Percentiles rank a stretch among this genome's conserved stretches.
Conservation (phyloP, 2,329 filamentous ascomycete species). For the Lachnellula arida region DNA sequence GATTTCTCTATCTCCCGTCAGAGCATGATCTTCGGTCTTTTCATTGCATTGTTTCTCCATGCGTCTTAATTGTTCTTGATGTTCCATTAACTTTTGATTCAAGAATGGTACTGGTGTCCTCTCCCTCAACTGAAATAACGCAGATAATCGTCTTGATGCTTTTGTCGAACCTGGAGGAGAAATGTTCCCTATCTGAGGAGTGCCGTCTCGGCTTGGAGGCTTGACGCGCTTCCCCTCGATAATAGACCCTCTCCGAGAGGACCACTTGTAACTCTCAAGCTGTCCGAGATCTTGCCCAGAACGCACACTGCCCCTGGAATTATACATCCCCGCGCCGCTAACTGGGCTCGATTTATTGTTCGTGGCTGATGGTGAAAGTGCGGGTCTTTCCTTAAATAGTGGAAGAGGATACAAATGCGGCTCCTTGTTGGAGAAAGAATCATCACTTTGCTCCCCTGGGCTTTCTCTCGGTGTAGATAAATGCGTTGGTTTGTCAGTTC, state of each 20-base stretch:
- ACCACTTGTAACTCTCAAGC: neutral
- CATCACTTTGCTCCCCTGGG: neutral
- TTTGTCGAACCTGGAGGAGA: conserved; percentile 8
- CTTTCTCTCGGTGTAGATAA: neutral
- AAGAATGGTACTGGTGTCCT: conserved; percentile 6
- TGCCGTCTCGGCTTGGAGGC: neutral
- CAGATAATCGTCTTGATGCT: conserved; percentile 8
- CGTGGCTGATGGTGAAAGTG: too few relatives aligned
- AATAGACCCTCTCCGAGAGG: neutral
- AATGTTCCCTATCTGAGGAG: neutral
- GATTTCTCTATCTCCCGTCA: neutral
- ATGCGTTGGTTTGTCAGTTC: neutral
- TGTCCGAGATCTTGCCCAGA: neutral
- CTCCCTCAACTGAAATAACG: conserved; percentile 4
- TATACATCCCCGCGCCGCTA: too few relatives aligned
- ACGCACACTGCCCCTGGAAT: too few relatives aligned
- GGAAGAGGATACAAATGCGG: too few relatives aligned
- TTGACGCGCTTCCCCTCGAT: neutral
- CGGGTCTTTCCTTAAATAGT: too few relatives aligned
- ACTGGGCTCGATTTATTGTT: too few relatives aligned
- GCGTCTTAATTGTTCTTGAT: conserved; percentile 13
- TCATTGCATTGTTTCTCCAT: conserved; percentile 3
- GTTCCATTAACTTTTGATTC: conserved; percentile 11
- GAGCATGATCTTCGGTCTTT: neutral
- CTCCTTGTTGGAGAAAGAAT: neutral